A percentile compares a stretch with the other conserved stretches of the same genome.
phyloP scores from a whole-genome alignment of 2,329 filamentous ascomycete genomes.

The Clonostachys chloroleuca region DNA sequence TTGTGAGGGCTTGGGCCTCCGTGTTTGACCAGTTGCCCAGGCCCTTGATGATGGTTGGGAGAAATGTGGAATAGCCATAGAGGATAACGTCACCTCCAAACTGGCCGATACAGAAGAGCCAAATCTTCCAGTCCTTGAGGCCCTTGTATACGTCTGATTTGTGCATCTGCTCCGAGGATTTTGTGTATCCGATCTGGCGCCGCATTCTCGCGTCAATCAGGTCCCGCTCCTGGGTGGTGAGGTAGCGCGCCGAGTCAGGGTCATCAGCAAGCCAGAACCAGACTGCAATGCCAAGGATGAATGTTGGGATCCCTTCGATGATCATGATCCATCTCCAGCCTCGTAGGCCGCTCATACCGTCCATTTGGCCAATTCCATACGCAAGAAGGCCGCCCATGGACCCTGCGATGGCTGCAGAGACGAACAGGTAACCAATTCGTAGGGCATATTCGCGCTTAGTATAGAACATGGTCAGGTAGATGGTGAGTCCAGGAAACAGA shows the following conservation, averaged over 20 bases:
- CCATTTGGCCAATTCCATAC: constrained; percentile 30
- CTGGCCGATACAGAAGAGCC: constrained; percentile 52
- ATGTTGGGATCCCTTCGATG: constrained; percentile 33
- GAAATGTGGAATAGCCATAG: constrained; percentile 58
- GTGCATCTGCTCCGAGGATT: constrained; percentile 17
- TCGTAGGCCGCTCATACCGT: constrained; percentile 15
- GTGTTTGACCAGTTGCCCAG: constrained; percentile 38
- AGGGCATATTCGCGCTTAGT: constrained; percentile 48
- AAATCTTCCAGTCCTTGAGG: constrained; percentile 61
- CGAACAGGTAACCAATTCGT: constrained; percentile 29
- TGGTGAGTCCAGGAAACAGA: constrained; percentile 30
- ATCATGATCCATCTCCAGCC: constrained; percentile 56
- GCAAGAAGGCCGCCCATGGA: constrained; percentile 18
- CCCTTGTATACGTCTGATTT: constrained; percentile 54
- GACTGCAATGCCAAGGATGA: constrained; percentile 16
- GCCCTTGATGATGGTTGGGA: constrained; percentile 62
- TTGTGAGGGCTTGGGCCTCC: constrained; percentile 59
- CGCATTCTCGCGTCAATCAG: constrained; percentile 19
- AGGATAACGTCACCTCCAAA: constrained; percentile 61
- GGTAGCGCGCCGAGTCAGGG: constrained; percentile 48
- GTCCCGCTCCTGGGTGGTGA: constrained; percentile 44
- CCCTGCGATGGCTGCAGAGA: constrained; percentile 30
- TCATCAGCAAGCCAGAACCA: constrained; percentile 20
- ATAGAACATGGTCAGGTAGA: constrained; percentile 44
- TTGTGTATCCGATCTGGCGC: constrained; percentile 18